Evolutionary conservation across 2,329 filamentous ascomycete genomes (phyloP).

Genomic region (Triangularia setosa): DNA sequence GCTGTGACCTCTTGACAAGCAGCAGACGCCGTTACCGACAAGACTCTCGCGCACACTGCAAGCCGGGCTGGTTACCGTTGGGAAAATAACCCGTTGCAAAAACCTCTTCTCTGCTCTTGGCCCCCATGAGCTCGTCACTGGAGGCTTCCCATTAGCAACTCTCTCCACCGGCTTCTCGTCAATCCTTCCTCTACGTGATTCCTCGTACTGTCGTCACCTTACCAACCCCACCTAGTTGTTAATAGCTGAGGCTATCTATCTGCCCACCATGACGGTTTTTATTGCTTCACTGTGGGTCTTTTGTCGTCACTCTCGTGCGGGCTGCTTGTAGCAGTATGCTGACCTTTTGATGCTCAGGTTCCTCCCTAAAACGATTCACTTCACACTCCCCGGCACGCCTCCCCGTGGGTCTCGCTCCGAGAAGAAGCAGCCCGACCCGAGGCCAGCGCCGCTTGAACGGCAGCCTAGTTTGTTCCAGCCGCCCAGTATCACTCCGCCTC

Average conservation of each 20-base stretch:
- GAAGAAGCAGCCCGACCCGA: slow-evolving; percentile 25
- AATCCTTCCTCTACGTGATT: too few relatives aligned
- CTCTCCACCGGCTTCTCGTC: not conserved
- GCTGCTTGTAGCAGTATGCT: not conserved
- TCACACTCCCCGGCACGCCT: slow-evolving; percentile 61
- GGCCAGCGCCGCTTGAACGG: slow-evolving; percentile 27
- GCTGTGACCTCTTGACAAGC: not conserved
- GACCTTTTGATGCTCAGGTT: slow-evolving; percentile 56
- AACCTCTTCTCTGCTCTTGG: not conserved
- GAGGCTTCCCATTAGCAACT: not conserved
- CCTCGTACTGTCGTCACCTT: not conserved
- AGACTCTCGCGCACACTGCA: not conserved
- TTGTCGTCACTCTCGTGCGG: not conserved
- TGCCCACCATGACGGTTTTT: slow-evolving; percentile 47
- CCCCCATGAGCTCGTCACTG: not conserved
- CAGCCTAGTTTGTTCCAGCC: slow-evolving; percentile 53
- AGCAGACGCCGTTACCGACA: not conserved
- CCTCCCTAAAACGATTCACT: slow-evolving; percentile 87
- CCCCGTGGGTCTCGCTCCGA: slow-evolving; percentile 35
- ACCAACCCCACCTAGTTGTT: not conserved
- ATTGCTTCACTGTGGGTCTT: slow-evolving; percentile 41
- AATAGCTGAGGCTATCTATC: not conserved
- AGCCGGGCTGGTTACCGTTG: not conserved
- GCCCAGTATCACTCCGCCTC: slow-evolving; percentile 47
- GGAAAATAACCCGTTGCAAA: not conserved